phyloP scores from a whole-genome alignment of 2,329 filamentous ascomycete species.

The Colletotrichum simmondsii region DNA sequence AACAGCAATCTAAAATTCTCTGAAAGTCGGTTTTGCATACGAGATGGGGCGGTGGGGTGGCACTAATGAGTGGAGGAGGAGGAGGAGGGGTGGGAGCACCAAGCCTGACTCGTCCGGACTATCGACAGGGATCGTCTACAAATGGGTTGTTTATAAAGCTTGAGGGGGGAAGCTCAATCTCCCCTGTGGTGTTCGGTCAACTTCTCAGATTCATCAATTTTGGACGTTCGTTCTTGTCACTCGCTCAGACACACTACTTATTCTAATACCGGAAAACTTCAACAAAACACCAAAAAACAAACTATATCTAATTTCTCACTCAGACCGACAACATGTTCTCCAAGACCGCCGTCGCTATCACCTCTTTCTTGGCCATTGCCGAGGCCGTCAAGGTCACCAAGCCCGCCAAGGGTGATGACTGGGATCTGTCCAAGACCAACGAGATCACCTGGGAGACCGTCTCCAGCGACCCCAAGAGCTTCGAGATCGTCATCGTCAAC shows the following conservation, averaged over 20 bases:
- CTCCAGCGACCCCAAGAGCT: slow-evolving; percentile 18
- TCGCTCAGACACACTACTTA: slow-evolving; percentile 27
- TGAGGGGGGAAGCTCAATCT: slow-evolving; percentile 10
- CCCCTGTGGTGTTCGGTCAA: neutral
- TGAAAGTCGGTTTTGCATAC: slow-evolving; percentile 26
- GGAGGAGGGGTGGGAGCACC: slow-evolving; percentile 6
- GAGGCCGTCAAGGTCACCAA: slow-evolving; percentile 29
- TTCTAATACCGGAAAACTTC: slow-evolving; percentile 13
- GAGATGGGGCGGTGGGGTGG: slow-evolving; percentile 32
- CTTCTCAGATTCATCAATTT: slow-evolving; percentile 23
- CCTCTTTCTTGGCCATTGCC: slow-evolving; percentile 26
- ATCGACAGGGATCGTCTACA: slow-evolving; percentile 14
- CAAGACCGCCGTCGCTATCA: slow-evolving; percentile 29
- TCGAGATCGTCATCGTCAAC: slow-evolving; percentile 31
- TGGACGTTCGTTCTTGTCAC: slow-evolving; percentile 32
- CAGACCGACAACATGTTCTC: slow-evolving; percentile 29
- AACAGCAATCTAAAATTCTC: slow-evolving; percentile 31
- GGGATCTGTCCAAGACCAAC: slow-evolving; percentile 30
- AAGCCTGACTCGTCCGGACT: slow-evolving; percentile 23
- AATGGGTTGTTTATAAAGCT: slow-evolving; percentile 32
- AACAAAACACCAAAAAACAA: neutral
- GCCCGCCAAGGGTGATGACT: slow-evolving; percentile 29
- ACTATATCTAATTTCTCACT: neutral
- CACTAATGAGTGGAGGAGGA: slow-evolving; percentile 7
- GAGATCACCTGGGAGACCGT: slow-evolving; percentile 30